Base-by-base conservation (phyloP, 148 eudicot species). In the Silene latifolia region DNA sequence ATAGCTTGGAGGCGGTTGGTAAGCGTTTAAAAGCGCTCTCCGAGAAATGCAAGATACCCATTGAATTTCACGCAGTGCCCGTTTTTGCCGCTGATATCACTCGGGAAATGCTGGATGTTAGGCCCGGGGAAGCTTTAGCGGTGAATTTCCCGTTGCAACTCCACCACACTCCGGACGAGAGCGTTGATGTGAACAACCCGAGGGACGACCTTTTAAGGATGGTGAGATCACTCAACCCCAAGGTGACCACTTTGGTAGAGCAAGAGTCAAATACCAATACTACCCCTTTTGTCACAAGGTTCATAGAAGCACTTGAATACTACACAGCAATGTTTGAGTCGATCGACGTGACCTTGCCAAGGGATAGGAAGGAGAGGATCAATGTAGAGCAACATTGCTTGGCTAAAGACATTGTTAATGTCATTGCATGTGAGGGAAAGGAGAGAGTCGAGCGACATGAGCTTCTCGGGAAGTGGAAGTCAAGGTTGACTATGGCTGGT, bases 191-290 rank as follows among this genome's bases (percentile, higher is more conserved):
- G 73, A 82, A 83, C 69, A 93, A 93, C 73, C 98, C 97, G 1
- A 80, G 98, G 57, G 98, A 93, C 14, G 91, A 81, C 71, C 92
- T 89, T 25, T 70, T 93, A 7, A 84, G 98, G 71, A 82, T 89
- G 88, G 84, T 89, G 63, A 93, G 83, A 79, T 91, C 95, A 6
- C 84, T 93, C 8, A 76, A 78, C 61, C 98, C 98, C 10, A 91
- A 88, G 77, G 91, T 93, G 23, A 87, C 85, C 1, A 93, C 98
- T 10, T 67, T 93, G 72, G 88, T 93, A 7, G 98, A 93, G 87
- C 98, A 93, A 81, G 98, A 93, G 81, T 91, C 97, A 4, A 93
- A 93, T 80, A 91, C 97, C 53, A 93, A 93, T 60, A 93, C 98
- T 0, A 80, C 98, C 32, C 90, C 97, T 17, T 93, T 93, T 51